Conservation (phyloP, 768 basidiomycete genomes). For the Obba rivulosa region DNA sequence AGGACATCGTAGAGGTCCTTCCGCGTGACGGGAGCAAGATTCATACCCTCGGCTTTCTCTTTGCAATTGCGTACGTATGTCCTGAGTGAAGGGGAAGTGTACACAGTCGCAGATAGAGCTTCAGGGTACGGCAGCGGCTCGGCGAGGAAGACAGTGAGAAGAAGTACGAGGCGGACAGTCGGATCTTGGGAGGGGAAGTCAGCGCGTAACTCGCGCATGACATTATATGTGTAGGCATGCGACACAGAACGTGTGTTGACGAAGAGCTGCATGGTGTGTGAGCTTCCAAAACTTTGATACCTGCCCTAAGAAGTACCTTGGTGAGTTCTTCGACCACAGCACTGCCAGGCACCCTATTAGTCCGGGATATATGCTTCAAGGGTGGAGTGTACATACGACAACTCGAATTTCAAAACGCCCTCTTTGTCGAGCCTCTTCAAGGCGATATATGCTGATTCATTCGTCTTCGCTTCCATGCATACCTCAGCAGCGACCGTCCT, state of each 20-base stretch:
- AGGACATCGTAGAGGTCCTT: conserved; percentile 60
- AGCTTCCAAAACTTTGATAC: not conserved
- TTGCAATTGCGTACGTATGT: conserved; percentile 20
- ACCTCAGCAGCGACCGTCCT: conserved; percentile 81
- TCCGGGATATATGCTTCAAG: not conserved
- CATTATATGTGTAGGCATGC: conserved; percentile 38
- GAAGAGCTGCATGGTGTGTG: conserved; percentile 46
- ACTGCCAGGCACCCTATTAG: conserved; percentile 20
- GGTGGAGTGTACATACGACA: conserved; percentile 41
- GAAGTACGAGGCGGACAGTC: conserved; percentile 63
- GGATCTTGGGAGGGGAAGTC: conserved; percentile 64
- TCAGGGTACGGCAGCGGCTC: conserved; percentile 19
- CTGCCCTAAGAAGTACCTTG: conserved; percentile 38
- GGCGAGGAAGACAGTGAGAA: conserved; percentile 59
- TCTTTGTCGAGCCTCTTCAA: conserved; percentile 62
- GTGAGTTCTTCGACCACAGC: conserved; percentile 59
- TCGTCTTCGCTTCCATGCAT: conserved; percentile 74
- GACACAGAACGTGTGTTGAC: conserved; percentile 64
- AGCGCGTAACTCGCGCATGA: conserved; percentile 54
- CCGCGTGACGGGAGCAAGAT: conserved; percentile 49
- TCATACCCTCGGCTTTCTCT: conserved; percentile 49
- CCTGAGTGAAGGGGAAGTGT: conserved; percentile 8
- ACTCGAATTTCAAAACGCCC: conserved; percentile 61
- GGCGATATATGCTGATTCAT: conserved; percentile 64
- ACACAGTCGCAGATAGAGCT: conserved; percentile 16